Conservation (phyloP, 331 rosid species). For the Saraca asoca region DNA sequence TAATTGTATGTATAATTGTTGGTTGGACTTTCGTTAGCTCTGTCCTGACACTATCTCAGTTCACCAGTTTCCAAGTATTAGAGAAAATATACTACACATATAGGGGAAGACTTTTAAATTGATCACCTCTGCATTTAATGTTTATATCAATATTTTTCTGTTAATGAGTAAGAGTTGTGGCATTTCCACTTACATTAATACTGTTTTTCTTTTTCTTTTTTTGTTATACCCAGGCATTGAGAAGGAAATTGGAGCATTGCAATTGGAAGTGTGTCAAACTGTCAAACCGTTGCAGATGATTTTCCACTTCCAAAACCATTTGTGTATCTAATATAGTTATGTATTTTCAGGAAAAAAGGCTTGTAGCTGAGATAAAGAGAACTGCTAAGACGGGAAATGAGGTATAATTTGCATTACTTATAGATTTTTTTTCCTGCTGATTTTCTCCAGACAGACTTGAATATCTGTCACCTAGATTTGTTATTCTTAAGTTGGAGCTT, state of each 20-base stretch:
- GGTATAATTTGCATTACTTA: constrained; percentile 42
- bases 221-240: constrained; percentile 67
- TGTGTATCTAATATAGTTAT: constrained; percentile 28
- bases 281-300: constrained; percentile 2
- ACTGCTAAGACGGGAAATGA: constrained; percentile 97
- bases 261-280: constrained; percentile 71
- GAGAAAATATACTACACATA: background rate
- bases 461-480: background rate
- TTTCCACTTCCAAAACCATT: constrained; percentile 8
- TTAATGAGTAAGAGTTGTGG: background rate
- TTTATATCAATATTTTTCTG: background rate
- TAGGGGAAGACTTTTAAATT: background rate
- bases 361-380: constrained; percentile 91
- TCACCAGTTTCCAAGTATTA: background rate
- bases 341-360: constrained; percentile 76
- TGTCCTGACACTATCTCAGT: background rate
- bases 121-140: constrained; percentile 4
- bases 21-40: background rate
- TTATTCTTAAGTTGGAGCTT: background rate
- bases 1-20: background rate
- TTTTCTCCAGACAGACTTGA: background rate
- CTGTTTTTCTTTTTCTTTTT: constrained; percentile 11
- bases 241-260: constrained; percentile 90
- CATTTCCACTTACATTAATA: background rate
- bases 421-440: constrained; percentile 18